Conservation (phyloP, 495 filamentous ascomycete genomes). For the Parachaetomium inaequale region DNA sequence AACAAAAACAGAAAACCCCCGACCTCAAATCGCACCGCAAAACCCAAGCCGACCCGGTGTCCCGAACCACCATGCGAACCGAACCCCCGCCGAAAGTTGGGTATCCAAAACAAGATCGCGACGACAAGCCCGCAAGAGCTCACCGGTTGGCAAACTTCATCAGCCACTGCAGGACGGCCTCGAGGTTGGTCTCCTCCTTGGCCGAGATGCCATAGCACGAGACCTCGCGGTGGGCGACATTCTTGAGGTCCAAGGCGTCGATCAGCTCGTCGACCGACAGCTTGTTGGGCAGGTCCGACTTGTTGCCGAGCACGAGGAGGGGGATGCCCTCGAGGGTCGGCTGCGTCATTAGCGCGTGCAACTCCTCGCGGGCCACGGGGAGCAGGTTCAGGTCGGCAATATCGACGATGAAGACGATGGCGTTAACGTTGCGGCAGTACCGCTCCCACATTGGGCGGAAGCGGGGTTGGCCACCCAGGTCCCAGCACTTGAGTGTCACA, state of each 20-base stretch:
- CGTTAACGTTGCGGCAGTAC: constrained; percentile 95
- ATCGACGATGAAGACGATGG: constrained; percentile 92
- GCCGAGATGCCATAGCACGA: constrained; percentile 99
- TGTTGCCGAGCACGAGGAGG: constrained; percentile 94
- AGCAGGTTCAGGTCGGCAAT: constrained; percentile 76
- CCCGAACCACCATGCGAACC: constrained; percentile 10
- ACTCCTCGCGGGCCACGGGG: constrained; percentile 85
- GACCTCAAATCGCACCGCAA: background rate
- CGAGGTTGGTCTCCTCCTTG: constrained; percentile 97
- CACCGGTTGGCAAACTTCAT: constrained; percentile 75
- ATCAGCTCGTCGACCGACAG: constrained; percentile 92
- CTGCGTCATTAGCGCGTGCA: constrained; percentile 84
- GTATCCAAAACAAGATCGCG: constrained; percentile 21
- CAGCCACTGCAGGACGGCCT: constrained; percentile 95
- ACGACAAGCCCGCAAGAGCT: constrained; percentile 15
- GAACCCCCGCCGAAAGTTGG: constrained; percentile 6
- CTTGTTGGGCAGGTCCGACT: constrained; percentile 86
- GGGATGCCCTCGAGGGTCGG: constrained; percentile 84
- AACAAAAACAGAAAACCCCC: background rate
- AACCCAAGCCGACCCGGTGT: constrained; percentile 1
- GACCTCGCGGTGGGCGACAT: constrained; percentile 87
- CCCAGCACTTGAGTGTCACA: constrained; percentile 99
- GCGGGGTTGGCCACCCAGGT: constrained; percentile 92
- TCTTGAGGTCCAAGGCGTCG: constrained; percentile 84
- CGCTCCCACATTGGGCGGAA: constrained; percentile 99